Percentiles rank a stretch among this genome's conserved stretches.
phyloP scores from a whole-genome alignment of 768 basidiomycete species.

The Suillus sp. region DNA sequence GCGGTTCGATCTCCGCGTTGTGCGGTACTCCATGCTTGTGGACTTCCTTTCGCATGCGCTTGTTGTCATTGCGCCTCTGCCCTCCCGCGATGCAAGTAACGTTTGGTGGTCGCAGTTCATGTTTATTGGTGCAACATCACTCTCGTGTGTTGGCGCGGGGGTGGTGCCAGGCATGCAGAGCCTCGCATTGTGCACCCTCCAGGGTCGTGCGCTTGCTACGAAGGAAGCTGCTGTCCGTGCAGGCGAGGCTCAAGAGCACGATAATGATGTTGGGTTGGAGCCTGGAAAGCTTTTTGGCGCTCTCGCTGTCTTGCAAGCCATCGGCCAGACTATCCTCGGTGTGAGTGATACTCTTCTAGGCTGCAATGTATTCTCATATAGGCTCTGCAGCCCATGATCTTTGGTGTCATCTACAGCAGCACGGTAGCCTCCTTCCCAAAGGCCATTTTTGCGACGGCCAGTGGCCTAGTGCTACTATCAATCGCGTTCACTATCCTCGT shows the following conservation, averaged over 20 bases:
- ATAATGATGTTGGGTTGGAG: constrained; percentile 35
- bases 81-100: constrained; percentile 33
- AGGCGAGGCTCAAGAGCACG: constrained; percentile 16
- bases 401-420: constrained; percentile 63
- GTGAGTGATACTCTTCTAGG: constrained; percentile 30
- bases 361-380: neutral
- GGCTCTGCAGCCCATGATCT: constrained; percentile 61
- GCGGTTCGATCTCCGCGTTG: constrained; percentile 67
- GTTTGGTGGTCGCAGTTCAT: constrained; percentile 38
- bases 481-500: constrained; percentile 50
- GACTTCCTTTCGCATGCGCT: constrained; percentile 67
- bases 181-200: constrained; percentile 70
- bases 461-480: constrained; percentile 52
- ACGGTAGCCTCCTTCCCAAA: constrained; percentile 68
- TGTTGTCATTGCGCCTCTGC: constrained; percentile 54
- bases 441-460: constrained; percentile 66
- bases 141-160: constrained; percentile 69
- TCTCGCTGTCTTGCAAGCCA: constrained; percentile 65
- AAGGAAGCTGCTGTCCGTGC: constrained; percentile 39
- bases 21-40: constrained; percentile 62
- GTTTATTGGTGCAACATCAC: constrained; percentile 61
- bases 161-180: constrained; percentile 70
- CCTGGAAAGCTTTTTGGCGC: constrained; percentile 70
- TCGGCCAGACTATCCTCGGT: constrained; percentile 62
- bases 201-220: constrained; percentile 30